Conservation (phyloP, 768 basidiomycete species). For the Mycena belliarum region DNA sequence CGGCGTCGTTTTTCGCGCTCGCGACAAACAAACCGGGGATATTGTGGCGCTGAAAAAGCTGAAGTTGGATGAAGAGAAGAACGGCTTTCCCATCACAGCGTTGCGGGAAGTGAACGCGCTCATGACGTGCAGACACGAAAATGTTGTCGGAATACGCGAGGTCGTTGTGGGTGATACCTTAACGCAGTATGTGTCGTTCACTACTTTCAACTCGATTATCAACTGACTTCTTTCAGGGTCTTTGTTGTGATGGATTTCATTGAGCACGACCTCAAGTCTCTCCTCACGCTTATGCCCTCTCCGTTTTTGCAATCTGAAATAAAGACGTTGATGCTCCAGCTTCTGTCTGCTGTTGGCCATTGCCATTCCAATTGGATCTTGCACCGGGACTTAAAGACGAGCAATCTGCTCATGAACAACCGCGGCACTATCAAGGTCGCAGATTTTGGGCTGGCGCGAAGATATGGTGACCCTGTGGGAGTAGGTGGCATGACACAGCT, state of each 20-base stretch:
- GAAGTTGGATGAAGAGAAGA: conserved; percentile 97
- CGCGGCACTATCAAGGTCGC: conserved; percentile 98
- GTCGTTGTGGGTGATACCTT: conserved; percentile 98
- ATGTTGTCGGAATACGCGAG: conserved; percentile 95
- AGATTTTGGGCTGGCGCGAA: conserved; percentile 94
- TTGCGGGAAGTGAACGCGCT: conserved; percentile 94
- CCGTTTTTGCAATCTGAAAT: conserved; percentile 98
- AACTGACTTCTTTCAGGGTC: conserved; percentile 57
- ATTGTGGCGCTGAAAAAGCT: conserved; percentile 97
- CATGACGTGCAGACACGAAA: conserved; percentile 92
- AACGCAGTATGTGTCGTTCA: conserved; percentile 82
- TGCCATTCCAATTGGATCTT: conserved; percentile 98
- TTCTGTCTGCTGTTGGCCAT: conserved; percentile 89
- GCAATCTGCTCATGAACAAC: conserved; percentile 98
- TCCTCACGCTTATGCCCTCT: conserved; percentile 91
- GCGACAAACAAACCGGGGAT: conserved; percentile 91
- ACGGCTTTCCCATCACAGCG: conserved; percentile 97
- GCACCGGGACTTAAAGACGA: conserved; percentile 96
- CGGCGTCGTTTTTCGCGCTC: conserved; percentile 95
- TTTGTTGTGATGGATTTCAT: conserved; percentile 99
- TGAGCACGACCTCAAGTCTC: conserved; percentile 97
- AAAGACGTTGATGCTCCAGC: conserved; percentile 93
- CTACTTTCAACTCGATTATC: conserved; percentile 30
- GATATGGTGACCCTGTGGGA: conserved; percentile 95
- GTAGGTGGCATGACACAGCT: conserved; percentile 97